These are phyloP conservation scores for Xylaria curta DNA, from an alignment of 495 filamentous ascomycete genomes.

Conservation along the genomic window DNA sequence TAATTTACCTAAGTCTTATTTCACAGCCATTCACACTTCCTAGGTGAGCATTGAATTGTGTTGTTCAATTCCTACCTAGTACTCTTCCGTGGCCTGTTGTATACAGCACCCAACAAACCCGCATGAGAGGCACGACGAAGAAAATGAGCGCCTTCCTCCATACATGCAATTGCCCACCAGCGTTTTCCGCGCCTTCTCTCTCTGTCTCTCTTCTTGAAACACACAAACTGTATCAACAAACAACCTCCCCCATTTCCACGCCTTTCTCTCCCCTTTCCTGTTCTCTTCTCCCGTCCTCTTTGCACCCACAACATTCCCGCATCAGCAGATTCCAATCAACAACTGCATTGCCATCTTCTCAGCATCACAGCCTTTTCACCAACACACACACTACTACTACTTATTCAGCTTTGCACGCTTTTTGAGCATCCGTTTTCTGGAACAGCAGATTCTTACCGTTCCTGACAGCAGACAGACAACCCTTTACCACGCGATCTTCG, in stretches of 20 bases:
- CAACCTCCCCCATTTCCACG: slow-evolving; percentile 2
- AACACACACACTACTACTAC: slow-evolving; percentile 29
- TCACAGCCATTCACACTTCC: not conserved
- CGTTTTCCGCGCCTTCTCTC: slow-evolving; percentile 3
- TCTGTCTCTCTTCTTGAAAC: not conserved
- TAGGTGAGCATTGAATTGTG: not conserved
- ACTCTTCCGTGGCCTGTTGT: not conserved
- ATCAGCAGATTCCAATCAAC: slow-evolving; percentile 27
- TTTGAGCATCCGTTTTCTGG: slow-evolving; percentile 44
- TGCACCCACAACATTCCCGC: slow-evolving; percentile 30
- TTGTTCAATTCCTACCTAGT: too few relatives aligned
- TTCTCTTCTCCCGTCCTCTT: slow-evolving; percentile 15
- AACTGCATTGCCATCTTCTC: slow-evolving; percentile 33
- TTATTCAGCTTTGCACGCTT: slow-evolving; percentile 38
- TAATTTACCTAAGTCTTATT: not conserved
- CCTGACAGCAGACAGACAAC: slow-evolving; percentile 26
- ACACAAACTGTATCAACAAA: not conserved
- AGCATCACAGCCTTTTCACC: slow-evolving; percentile 36
- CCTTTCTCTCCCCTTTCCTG: slow-evolving; percentile 16
- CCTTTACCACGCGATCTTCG: slow-evolving; percentile 17
- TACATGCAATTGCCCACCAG: not conserved
- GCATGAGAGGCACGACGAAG: not conserved
- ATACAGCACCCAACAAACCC: not conserved
- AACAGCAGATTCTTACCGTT: slow-evolving; percentile 38
- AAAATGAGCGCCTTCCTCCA: slow-evolving; percentile 9